Evolutionary conservation across 768 basidiomycete genomes (phyloP), one percentile per base, ranked within the genome.

Genomic region (Pulveroboletus ravenelii): DNA sequence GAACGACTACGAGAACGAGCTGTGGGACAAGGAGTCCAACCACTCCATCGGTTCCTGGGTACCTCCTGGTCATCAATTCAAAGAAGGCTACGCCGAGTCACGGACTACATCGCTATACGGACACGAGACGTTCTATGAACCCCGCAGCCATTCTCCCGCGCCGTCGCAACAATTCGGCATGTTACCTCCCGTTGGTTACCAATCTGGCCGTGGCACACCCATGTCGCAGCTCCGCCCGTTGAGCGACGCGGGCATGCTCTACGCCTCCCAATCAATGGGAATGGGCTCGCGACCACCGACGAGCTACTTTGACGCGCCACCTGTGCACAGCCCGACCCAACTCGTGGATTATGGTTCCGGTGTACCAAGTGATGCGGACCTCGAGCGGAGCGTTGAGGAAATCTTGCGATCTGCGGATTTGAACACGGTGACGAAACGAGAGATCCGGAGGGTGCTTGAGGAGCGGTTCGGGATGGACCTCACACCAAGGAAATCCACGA

Each of bases 1-100:
- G 95, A 90, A 83, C 52, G 93, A 96, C 58, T 96, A 95, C 61
- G 86, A 92, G 77, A 96, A 94, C 62, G 93, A 95, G 67, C 81
- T 96, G 10, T 97, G 93, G 93, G 93, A 96, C 64, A 93, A 93
- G 68, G 93, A 95, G 57, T 93, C 90, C 1, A 94, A 94, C 61
- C 93, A 95, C 69, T 93, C 90, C 53, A 90, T 93, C 45, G 91
- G 91, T 8, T 93, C 90, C 0, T 95, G 91, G 89, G 84, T 87
- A 10, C 91, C 92, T 31, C 89, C 88, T 1, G 71, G 73, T 36
- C 87, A 86, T 62, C 65, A 78, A 56, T 82, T 78, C 56, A 85
- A 81, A 60, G 84, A 86, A 25, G 88, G 82, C 2, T 89, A 89
- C 48, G 76, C 84, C 3, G 85, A 90, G 62, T 89, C 87, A 4